phyloP scores from a whole-genome alignment of 1,139 yeast genomes.

The Zygoascus hellenicus region DNA sequence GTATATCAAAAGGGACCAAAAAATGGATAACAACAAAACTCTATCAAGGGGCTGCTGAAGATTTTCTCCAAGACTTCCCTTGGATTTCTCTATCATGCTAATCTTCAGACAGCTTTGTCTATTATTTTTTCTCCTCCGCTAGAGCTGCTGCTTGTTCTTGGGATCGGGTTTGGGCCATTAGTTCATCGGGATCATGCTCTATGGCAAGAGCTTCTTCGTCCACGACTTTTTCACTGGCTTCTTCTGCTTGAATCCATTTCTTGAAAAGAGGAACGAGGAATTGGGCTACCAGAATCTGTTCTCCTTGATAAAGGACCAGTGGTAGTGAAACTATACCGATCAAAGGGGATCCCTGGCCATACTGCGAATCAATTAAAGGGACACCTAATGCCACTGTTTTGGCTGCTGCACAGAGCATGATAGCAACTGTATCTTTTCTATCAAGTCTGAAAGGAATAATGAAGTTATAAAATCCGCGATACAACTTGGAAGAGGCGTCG shows the following conservation, averaged over 20 bases:
- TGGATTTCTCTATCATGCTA: neutral
- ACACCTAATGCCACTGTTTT: conserved; percentile 91
- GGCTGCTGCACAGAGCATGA: conserved; percentile 87
- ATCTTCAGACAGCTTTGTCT: neutral
- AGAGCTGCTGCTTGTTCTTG: no score
- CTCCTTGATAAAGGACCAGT: conserved; percentile 76
- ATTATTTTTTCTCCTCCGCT: neutral
- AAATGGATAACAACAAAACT: no score
- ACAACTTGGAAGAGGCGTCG: conserved; percentile 39
- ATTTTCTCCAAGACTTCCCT: neutral
- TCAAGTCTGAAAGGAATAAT: conserved; percentile 59
- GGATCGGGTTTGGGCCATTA: no score
- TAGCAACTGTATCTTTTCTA: conserved; percentile 65
- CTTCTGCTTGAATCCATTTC: conserved; percentile 10
- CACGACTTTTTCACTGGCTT: neutral
- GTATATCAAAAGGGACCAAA: neutral
- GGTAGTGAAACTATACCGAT: conserved; percentile 75
- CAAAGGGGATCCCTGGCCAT: conserved; percentile 54
- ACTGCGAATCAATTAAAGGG: conserved; percentile 71
- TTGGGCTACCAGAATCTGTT: conserved; percentile 76
- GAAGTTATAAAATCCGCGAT: conserved; percentile 34
- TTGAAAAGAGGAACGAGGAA: conserved; percentile 43
- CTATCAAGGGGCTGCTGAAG: no score
- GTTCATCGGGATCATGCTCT: neutral
- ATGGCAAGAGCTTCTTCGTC: neutral